Evolutionary conservation across 2,329 filamentous ascomycete species (phyloP), one percentile per base, ranked within the genome.

Genomic region (Alternaria conjuncta): DNA sequence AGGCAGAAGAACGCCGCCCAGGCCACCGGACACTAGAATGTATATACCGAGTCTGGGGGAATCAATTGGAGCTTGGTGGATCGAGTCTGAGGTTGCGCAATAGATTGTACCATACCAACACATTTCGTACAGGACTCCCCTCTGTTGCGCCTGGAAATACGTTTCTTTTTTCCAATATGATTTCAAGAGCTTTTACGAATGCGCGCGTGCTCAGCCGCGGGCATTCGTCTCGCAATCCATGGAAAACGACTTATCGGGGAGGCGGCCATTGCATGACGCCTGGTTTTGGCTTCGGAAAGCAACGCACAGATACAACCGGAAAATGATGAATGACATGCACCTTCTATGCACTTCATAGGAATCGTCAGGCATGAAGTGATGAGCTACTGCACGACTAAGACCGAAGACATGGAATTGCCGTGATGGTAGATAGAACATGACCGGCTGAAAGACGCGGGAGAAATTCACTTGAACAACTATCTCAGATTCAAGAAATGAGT

Each of bases 51-150:
- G 60, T 59, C 46, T 57, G 66, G 59, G 20, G 66, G 65, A 59
- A 58, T 55, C 43, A 36, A 59, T 68, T 55, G 56, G 55, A 66
- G 57, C 30, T 30, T 50, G 55, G 60, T 28, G 61, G 65, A 59
- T 67, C 54, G 57, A 63, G 65, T 65, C 57, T 56, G 61, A 63
- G 56, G 61, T 56, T 79, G 77, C 79, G 74, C 72, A 78, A 72
- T 81, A 80, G 79, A 81, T 71, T 80, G 79, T 81, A 80, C 71
- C 76, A 72, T 72, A 79, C 69, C 69, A 73, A 71, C 63, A 72
- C 61, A 60, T 71, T 75, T 61, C 30, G 53, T 63, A 57, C 60
- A 65, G 47, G 49, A 65, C 62, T 51, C 56, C 30, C 54, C 49
- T 60, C 54, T 49, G 58, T 64, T 63, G 56, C 58, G 58, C n/a